Percentiles rank a stretch among this genome's conserved stretches.
phyloP scores from a whole-genome alignment of 768 basidiomycete species.

The Tricholoma saponaceum region DNA sequence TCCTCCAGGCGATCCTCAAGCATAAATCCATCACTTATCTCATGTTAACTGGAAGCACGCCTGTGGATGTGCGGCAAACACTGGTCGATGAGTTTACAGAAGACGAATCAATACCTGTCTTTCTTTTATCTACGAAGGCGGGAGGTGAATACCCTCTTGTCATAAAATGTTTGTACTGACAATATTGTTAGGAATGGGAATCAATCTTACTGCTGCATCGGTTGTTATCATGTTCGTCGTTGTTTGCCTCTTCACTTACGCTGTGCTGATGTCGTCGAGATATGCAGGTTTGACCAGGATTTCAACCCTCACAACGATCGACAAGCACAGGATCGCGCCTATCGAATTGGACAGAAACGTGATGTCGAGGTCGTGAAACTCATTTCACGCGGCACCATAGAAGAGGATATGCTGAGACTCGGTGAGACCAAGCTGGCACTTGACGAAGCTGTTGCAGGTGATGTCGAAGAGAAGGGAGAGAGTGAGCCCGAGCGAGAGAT shows the following conservation, averaged over 20 bases:
- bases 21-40: constrained; percentile 70
- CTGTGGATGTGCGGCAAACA: constrained; percentile 89
- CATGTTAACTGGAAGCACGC: constrained; percentile 87
- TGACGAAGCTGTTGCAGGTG: constrained; percentile 92
- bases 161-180: neutral
- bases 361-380: constrained; percentile 95
- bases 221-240: constrained; percentile 82
- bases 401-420: constrained; percentile 92
- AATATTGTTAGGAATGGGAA: constrained; percentile 66
- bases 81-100: constrained; percentile 95
- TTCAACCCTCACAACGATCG: constrained; percentile 98
- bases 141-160: constrained; percentile 42
- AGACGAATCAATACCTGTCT: constrained; percentile 81
- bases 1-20: constrained; percentile 79
- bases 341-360: constrained; percentile 92
- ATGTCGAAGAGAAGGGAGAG: constrained; percentile 56
- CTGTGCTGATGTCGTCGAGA: constrained; percentile 4
- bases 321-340: constrained; percentile 96
- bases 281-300: constrained; percentile 86
- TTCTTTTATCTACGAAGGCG: constrained; percentile 89
- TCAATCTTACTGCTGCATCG: constrained; percentile 93
- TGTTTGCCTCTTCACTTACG: neutral
- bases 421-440: constrained; percentile 88
- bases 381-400: constrained; percentile 87
- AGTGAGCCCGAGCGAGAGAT: constrained; percentile 74